Evolutionary conservation across 208 protist genomes (phyloP), one percentile per base, ranked within the genome.

Genomic region (Crithidia expoeki): DNA sequence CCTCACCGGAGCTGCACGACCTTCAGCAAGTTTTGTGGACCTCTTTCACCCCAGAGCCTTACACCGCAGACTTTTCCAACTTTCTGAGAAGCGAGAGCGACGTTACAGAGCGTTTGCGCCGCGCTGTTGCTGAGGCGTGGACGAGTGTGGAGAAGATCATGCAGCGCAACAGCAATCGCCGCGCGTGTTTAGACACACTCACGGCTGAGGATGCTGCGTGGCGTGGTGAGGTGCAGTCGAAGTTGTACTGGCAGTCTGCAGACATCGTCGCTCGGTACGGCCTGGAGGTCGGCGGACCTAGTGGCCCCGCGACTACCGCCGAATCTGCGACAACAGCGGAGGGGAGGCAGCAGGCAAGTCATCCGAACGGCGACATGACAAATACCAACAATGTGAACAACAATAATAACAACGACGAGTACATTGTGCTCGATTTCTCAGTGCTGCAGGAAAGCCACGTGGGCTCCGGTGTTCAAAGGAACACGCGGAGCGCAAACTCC

Each of bases 231-330:
- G 57, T 89, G 30, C 51, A 68, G 9, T 32, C 57, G 16, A 79
- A 66, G 52, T 38, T 63, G n/a, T 95, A 87, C 76, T 95, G 90
- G 90, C 83, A 80, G 1, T 51, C 69, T 0, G 66, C 82, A 4
- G 79, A 72, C 52, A 81, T 88, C 14, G 74, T 76, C 5, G 38
- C 36, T 51, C 79, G 78, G 38, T 94, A 85, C 44, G 53, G 76
- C 14, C 58, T 94, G 12, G 80, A 85, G 21, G 76, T 86, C 23
- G 58, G 58, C 1, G 58, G 27, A 50, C 58, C 25, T 2, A 44
- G n/a, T 33, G 17, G 5, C 6, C 5, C 2, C 5, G 28, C 28
- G 10, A 9, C 51, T 12, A 56, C 28, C 4, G 16, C 44, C 53
- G 17, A 27, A 27, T 2, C 2, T 11, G 28, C 28, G 10, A 9